Percentiles rank a stretch among this genome's conserved stretches.
Conservation (phyloP, 2,329 filamentous ascomycete genomes). For the Fusarium pseudonygamai region DNA sequence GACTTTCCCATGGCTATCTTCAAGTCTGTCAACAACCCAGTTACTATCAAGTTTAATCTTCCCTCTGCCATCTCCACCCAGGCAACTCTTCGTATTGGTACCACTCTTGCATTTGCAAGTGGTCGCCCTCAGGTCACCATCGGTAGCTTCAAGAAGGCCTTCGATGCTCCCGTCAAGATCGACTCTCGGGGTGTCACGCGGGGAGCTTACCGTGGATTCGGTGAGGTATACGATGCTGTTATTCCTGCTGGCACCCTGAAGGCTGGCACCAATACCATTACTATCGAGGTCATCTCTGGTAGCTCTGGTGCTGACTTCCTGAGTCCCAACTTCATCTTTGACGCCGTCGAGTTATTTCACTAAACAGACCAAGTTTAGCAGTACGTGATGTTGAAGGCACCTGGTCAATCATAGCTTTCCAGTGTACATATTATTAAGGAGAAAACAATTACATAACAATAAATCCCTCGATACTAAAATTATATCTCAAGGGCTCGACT, state of each 20-base stretch:
- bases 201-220: slow-evolving; percentile 70
- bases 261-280: slow-evolving; percentile 70
- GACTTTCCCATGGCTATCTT: slow-evolving; percentile 75
- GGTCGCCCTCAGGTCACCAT: slow-evolving; percentile 69
- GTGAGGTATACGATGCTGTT: slow-evolving; percentile 71
- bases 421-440: slow-evolving; percentile 36
- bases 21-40: slow-evolving; percentile 66
- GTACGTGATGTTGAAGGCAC: neutral
- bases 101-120: slow-evolving; percentile 69
- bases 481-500: neutral
- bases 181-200: slow-evolving; percentile 72
- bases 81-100: slow-evolving; percentile 71
- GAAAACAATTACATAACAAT: slow-evolving; percentile 6
- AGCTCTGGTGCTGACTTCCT: slow-evolving; percentile 64
- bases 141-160: slow-evolving; percentile 56
- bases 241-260: slow-evolving; percentile 68
- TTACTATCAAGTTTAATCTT: slow-evolving; percentile 69
- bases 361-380: neutral
- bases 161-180: slow-evolving; percentile 67
- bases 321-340: slow-evolving; percentile 62
- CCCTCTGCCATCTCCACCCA: slow-evolving; percentile 57
- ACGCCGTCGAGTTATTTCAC: slow-evolving; percentile 43
- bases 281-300: slow-evolving; percentile 67
- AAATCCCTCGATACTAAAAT: neutral
- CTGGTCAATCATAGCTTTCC: neutral